Evolutionary conservation across 1,139 yeast genomes (phyloP).

Genomic region (Sugiyamaella xylanicola): DNA sequence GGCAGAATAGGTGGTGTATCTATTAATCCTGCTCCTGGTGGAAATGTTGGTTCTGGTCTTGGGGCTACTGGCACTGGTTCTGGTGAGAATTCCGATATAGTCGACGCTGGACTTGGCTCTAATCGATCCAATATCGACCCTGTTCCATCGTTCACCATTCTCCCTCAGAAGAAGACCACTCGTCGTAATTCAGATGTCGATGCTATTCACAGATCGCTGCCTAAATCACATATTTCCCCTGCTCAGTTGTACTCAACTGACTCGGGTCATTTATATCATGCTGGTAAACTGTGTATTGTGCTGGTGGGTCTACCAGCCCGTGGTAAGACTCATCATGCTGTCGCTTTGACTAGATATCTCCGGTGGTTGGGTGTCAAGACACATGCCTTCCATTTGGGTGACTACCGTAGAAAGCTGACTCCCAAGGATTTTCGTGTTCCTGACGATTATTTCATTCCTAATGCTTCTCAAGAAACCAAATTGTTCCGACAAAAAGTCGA

Average conservation of each 20-base stretch:
- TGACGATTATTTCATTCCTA: slow-evolving; percentile 69
- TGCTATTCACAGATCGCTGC: slow-evolving; percentile 38
- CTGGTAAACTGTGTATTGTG: slow-evolving; percentile 88
- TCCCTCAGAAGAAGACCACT: slow-evolving; percentile 11
- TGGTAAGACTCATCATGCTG: slow-evolving; percentile 92
- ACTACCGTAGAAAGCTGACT: slow-evolving; percentile 69
- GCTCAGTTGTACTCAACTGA: slow-evolving; percentile 92
- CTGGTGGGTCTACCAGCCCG: slow-evolving; percentile 95
- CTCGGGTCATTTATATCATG: slow-evolving; percentile 87
- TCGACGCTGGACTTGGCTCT: not conserved
- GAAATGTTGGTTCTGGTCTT: slow-evolving; percentile 5
- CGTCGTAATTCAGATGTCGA: slow-evolving; percentile 38
- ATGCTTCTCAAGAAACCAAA: slow-evolving; percentile 59
- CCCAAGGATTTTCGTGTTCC: slow-evolving; percentile 54
- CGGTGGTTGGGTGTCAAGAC: slow-evolving; percentile 94
- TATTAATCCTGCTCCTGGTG: not conserved
- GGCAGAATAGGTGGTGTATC: not conserved
- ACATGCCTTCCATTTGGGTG: slow-evolving; percentile 89
- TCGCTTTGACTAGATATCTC: slow-evolving; percentile 84
- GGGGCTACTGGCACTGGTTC: not conserved
- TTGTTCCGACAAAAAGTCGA: slow-evolving; percentile 62
- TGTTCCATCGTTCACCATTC: slow-evolving; percentile 10
- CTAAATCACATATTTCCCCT: slow-evolving; percentile 49
- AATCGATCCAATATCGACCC: not conserved
- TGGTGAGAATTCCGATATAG: too few species aligned